Evolutionary conservation across 495 filamentous ascomycete genomes (phyloP).

Genomic region (Umbilicaria muhlenbergii): DNA sequence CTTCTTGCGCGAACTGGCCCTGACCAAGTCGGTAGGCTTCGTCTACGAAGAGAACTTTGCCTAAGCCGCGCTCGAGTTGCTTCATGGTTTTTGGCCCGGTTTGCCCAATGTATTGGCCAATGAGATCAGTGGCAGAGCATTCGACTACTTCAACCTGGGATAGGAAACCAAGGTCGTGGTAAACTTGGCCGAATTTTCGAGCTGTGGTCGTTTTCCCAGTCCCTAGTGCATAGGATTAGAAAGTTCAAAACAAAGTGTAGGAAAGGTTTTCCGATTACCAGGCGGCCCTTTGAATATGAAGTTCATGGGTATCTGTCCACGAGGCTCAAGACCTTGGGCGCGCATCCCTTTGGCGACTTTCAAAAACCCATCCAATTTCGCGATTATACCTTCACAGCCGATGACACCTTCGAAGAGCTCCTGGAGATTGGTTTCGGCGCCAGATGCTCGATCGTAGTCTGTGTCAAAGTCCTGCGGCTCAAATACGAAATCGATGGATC

Average conservation of each 20-base stretch:
- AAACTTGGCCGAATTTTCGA: conserved; percentile 54
- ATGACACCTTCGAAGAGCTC: conserved; percentile 50
- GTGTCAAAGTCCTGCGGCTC: conserved; percentile 54
- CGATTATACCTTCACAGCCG: conserved; percentile 47
- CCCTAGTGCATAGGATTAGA: conserved; percentile 20
- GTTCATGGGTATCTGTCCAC: conserved; percentile 40
- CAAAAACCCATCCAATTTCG: conserved; percentile 43
- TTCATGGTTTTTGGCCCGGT: conserved; percentile 30
- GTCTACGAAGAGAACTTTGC: conserved; percentile 47
- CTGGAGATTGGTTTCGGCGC: conserved; percentile 32
- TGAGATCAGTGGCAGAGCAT: conserved; percentile 43
- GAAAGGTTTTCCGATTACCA: conserved; percentile 22
- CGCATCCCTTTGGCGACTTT: conserved; percentile 35
- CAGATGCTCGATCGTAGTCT: conserved; percentile 40
- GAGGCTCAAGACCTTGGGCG: conserved; percentile 36
- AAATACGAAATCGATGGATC: conserved; percentile 23
- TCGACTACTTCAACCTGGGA: conserved; percentile 38
- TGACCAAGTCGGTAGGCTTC: conserved; percentile 44
- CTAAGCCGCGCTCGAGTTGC: conserved; percentile 27
- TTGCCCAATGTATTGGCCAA: conserved; percentile 39
- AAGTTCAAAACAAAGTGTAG: conserved; percentile 3
- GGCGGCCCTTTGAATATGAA: conserved; percentile 51
- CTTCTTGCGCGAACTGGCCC: conserved; percentile 47
- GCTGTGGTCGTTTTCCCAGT: conserved; percentile 68
- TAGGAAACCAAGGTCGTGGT: conserved; percentile 55